Conservation (phyloP, 2,329 filamentous ascomycete species). For the Colletotrichum siamense region DNA sequence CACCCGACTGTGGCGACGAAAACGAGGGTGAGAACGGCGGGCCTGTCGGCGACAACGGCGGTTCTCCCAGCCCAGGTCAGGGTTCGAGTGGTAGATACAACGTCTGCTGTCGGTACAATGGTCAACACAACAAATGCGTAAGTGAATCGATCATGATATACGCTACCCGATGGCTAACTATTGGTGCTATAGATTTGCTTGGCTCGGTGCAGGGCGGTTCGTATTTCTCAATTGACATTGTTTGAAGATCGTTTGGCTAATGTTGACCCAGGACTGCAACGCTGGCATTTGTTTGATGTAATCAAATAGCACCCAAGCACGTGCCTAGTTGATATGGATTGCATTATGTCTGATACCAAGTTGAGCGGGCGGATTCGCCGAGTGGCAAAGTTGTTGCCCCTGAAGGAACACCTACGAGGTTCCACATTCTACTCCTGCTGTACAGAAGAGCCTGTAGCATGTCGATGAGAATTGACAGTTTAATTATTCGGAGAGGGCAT, state of each 20-base stretch:
- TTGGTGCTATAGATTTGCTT: neutral
- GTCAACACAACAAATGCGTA: neutral
- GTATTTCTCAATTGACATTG: neutral
- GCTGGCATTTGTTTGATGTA: neutral
- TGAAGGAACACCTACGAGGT: too few relatives aligned
- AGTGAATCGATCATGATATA: neutral
- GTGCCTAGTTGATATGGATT: too few relatives aligned
- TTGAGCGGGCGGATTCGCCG: too few relatives aligned
- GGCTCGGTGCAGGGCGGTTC: neutral
- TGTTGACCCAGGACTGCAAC: neutral
- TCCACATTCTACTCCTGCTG: too few relatives aligned
- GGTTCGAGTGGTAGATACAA: neutral
- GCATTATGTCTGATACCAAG: too few relatives aligned
- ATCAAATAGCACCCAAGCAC: too few relatives aligned
- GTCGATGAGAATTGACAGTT: too few relatives aligned
- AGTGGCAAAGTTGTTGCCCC: too few relatives aligned
- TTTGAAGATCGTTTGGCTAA: neutral
- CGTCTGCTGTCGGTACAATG: neutral
- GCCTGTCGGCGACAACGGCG: neutral
- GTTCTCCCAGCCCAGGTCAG: neutral
- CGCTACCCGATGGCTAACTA: neutral
- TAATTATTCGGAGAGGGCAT: too few relatives aligned
- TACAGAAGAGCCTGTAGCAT: too few relatives aligned
- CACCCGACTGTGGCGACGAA: neutral
- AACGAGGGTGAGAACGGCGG: neutral